These are phyloP conservation scores for Phialemoniopsis sp. DNA, from an alignment of 2,329 filamentous ascomycete species.

Conservation along the genomic window DNA sequence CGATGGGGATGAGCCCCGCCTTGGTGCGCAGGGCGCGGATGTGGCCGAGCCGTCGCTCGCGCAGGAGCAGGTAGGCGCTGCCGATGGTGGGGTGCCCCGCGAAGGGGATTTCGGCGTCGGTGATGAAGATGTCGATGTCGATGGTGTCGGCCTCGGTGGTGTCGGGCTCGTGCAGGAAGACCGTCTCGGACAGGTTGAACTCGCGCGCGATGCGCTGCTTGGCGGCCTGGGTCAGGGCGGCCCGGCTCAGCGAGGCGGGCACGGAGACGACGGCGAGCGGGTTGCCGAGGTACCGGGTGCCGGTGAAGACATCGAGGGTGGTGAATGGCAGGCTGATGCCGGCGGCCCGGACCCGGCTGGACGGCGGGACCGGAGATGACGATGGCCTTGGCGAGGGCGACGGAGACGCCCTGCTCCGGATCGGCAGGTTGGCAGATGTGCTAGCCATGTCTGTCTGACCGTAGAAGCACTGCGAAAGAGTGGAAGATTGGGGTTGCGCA, in stretches of 20 bases:
- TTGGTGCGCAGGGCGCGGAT: conserved; percentile 46
- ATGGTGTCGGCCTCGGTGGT: conserved; percentile 17
- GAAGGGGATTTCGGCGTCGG: conserved; percentile 50
- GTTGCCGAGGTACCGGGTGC: conserved; percentile 48
- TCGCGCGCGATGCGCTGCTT: conserved; percentile 58
- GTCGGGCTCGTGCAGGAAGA: conserved; percentile 51
- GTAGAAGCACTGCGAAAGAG: no score
- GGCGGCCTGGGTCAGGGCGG: conserved; percentile 38
- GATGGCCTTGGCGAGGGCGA: neutral
- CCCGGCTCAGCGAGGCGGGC: conserved; percentile 28
- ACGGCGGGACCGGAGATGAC: no score
- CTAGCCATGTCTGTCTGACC: no score
- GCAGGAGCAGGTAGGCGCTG: conserved; percentile 43
- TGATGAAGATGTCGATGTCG: conserved; percentile 56
- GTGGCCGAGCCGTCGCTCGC: conserved; percentile 19
- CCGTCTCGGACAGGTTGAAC: conserved; percentile 62
- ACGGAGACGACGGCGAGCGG: conserved; percentile 57
- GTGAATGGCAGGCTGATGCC: conserved; percentile 34
- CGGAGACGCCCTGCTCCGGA: neutral
- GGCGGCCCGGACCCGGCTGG: no score
- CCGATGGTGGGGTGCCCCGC: conserved; percentile 61
- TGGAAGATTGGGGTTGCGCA: no score
- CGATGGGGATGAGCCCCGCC: conserved; percentile 50
- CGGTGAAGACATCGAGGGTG: conserved; percentile 57
- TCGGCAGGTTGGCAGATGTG: neutral